Base-by-base conservation (phyloP, 305 asterid species). In the Plantago coronopus region DNA sequence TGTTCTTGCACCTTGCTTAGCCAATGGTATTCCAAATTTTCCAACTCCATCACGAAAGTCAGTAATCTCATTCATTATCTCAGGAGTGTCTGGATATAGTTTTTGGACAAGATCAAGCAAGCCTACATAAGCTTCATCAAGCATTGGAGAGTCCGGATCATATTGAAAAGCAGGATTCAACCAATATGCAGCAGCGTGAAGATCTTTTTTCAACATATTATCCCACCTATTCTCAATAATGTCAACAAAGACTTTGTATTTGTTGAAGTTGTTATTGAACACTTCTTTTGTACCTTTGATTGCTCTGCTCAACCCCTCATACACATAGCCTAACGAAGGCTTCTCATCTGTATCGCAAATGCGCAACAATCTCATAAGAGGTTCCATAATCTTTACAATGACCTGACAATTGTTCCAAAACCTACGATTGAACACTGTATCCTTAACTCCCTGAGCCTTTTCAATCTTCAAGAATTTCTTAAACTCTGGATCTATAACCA, bases 311-410 rank as follows among this genome's bases (percentile, higher is more conserved):
- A 27, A 27, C 31, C 31, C 31, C 31, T 27, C 31, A 27, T 27
- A 27, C 31, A 27, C 31, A 27, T 27, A 27, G 31, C 31, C 31
- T 27, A 27, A 27, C 2, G 31, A 27, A 27, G 31, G 5, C 31
- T 27, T 27, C 31, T 27, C 31, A 27, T 27, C 31, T 27, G 31
- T 27, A 27, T 27, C 31, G 22, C 37, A 22, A 6, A 51, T 22
- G 14, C 57, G 37, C 57, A 51, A 51, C n/a, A 51, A 51, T 22
- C 57, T 20, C 31, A 21, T 22, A 1, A 22, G 15, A 1, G 57
- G 57, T 1, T 29, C 16, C 57, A 51, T 51, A 12, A 51, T 29
- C 10, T 51, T 51, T 37, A 51, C 57, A 51, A 51, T 51, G 21
- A 23, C 6, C 7, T 3, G 2, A 19, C 54, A 48, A 6, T 48